Conservation (phyloP, 2,329 filamentous ascomycete genomes). For the Atkinsonella hypoxylon region DNA sequence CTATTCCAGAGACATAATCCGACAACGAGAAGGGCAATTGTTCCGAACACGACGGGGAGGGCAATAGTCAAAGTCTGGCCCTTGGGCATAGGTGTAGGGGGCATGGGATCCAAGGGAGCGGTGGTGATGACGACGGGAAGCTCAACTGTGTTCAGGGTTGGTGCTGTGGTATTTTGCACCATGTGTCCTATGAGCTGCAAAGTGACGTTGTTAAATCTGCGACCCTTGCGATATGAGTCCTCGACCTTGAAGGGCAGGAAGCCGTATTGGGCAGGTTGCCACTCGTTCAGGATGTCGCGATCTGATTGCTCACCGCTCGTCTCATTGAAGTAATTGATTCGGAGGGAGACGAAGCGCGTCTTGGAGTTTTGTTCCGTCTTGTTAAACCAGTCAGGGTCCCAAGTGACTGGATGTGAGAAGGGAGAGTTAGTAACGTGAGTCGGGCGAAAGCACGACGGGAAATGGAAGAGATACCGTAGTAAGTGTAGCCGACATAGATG, state of each 20-base stretch:
- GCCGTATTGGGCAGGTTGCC: constrained; percentile 29
- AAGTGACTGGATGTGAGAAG: constrained; percentile 32
- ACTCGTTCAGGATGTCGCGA: constrained; percentile 21
- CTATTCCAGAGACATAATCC: constrained; percentile 46
- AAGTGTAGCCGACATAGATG: constrained; percentile 32
- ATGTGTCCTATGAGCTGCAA: constrained; percentile 28
- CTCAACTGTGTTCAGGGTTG: constrained; percentile 29
- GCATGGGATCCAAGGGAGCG: constrained; percentile 24
- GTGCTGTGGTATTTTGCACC: constrained; percentile 19
- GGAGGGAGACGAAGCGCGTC: constrained; percentile 22
- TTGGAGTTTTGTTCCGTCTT: constrained; percentile 23
- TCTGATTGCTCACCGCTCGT: constrained; percentile 23
- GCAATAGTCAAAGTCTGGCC: constrained; percentile 37
- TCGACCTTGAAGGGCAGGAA: constrained; percentile 35
- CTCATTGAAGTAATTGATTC: constrained; percentile 29
- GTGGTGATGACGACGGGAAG: constrained; percentile 24
- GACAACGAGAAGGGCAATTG: constrained; percentile 35
- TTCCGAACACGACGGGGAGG: constrained; percentile 37
- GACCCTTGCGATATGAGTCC: constrained; percentile 15
- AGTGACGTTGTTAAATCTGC: constrained; percentile 31
- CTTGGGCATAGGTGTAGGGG: constrained; percentile 20
- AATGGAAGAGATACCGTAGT: constrained; percentile 32
- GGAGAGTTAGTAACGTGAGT: not conserved
- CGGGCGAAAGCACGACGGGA: not conserved
- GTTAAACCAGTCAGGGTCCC: constrained; percentile 41